Base-by-base conservation (phyloP, 2,329 filamentous ascomycete species). In the Fusarium sp. region DNA sequence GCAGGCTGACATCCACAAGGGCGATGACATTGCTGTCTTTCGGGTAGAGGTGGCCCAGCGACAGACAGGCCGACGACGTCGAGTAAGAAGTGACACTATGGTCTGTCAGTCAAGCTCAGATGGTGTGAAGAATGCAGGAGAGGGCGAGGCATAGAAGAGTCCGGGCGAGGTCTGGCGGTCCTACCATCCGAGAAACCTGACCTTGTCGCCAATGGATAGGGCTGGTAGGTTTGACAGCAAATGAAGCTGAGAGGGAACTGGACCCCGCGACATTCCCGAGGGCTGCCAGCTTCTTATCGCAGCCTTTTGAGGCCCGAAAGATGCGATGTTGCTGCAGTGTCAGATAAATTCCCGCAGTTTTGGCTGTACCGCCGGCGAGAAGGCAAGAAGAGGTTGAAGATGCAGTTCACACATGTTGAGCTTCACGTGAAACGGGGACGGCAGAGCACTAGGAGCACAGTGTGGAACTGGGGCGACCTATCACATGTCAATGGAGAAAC, bases 111-210 rank as follows among this genome's bases (percentile, higher is more conserved):
- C 67, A 59, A 37, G 48, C 66, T 79, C 66, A 81, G 76, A n/a
- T 50, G 43, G 63, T 51, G 43, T 52, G 54, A 23, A 41, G 54
- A 60, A 48, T 52, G 52, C 43, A 65, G 50, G 59, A 53, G 39
- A 44, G 58, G 60, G 53, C 57, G 48, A 39, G 31, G 16, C 37
- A 52, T 18, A 31, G 31, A 50, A 31, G 39, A 34, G 37, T 36
- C 34, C 7, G 48, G 63, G 55, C 34, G 47, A 43, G 40, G 44
- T 52, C 62, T 50, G 43, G 46, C 53, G 52, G 44, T 82, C 90
- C 82, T 86, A 97, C 95, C 95, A 98, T 80, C 94, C 95, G 53
- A 98, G 82, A 79, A 98, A 97, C 66, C 95, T 91, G 65, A 98
- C 91, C 82, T 98, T 98, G n/a, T 90, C 88, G 41, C 88, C 88